Evolutionary conservation across 371 early-diverging fungal genomes (phyloP), one percentile per base, ranked within the genome.

Genomic region (Paraphysoderma sedebokerense): DNA sequence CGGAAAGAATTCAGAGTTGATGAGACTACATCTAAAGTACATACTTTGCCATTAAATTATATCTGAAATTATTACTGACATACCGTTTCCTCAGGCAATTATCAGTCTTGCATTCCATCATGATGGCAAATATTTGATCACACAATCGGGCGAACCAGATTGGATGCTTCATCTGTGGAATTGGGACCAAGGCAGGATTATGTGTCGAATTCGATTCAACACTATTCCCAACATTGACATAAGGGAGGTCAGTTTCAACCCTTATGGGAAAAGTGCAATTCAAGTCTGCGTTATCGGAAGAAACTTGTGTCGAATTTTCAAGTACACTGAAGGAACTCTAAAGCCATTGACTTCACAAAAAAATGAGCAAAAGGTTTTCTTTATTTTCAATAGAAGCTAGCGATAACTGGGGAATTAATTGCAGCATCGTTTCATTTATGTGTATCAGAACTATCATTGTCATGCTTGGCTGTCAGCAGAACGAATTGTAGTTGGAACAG

Each of bases 111-210:
- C 60, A 8, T 64, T 70, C 53, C 64, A 64, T 12, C n/a, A 56
- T 11, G 70, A 70, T 46, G 50, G 54, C 23, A 70, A 70, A 50
- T 62, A 58, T 38, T 50, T 70, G 30, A 24, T 70, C 4, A 64
- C 67, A 15, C 65, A 66, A 38, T 34, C 68, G 2, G 60, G 60
- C 13, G 56, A 54, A 3, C 70, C 67, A 3, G 71, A 70, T 47
- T 66, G 65, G 65, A 60, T 46, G 39, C 53, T 70, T 8, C 54
- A 61, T 46, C 63, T 62, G 30, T 72, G 72, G 72, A 51, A 57
- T 5, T 71, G 71, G 71, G 71, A 70, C 33, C 67, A 68, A 46
- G 49, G 57, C 29, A 66, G 50, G 23, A 30, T 50, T 31, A 17
- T 24, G 15, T 40, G 29, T 23, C 20, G 23, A 6, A 8, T 37